These are phyloP conservation scores for Mortierella sp. DNA, from an alignment of 371 early-diverging fungal species.

Conservation along the genomic window DNA sequence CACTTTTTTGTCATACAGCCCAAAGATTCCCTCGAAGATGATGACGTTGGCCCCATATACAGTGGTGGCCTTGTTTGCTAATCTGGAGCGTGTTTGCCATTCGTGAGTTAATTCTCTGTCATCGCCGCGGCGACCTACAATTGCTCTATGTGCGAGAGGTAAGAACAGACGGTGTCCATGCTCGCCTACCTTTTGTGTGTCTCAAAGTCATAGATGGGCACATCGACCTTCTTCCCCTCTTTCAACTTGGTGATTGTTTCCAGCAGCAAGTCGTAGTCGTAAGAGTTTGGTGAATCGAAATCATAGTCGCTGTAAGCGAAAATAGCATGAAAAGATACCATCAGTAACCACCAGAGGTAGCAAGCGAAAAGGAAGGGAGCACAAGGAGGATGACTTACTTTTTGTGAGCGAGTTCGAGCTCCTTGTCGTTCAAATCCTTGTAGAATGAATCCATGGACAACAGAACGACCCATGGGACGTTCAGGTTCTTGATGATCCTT, in stretches of 20 bases:
- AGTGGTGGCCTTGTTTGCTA: constrained; percentile 70
- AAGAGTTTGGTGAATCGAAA: constrained; percentile 51
- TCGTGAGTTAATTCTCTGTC: too few relatives aligned
- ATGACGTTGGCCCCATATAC: constrained; percentile 94
- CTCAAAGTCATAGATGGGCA: constrained; percentile 75
- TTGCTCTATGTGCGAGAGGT: background rate
- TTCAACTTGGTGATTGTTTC: constrained; percentile 79
- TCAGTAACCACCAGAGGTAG: background rate
- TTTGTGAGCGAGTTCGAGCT: constrained; percentile 70
- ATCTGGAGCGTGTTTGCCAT: constrained; percentile 54
- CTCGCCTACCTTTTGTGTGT: constrained; percentile 67
- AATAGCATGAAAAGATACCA: background rate
- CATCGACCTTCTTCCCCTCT: constrained; percentile 72
- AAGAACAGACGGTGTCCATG: background rate
- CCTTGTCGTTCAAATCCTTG: constrained; percentile 81
- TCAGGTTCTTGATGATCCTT: constrained; percentile 78
- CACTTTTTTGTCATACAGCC: constrained; percentile 83
- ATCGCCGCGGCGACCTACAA: too few relatives aligned
- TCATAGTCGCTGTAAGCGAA: constrained; percentile 34
- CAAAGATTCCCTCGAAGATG: constrained; percentile 95
- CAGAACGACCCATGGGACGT: constrained; percentile 89
- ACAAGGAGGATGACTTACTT: constrained; percentile 60
- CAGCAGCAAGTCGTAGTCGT: constrained; percentile 73
- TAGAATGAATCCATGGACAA: constrained; percentile 96
- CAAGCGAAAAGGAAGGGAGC: constrained; percentile 1